Base-by-base conservation (phyloP, 2,329 filamentous ascomycete genomes). In the Cytospora mali region DNA sequence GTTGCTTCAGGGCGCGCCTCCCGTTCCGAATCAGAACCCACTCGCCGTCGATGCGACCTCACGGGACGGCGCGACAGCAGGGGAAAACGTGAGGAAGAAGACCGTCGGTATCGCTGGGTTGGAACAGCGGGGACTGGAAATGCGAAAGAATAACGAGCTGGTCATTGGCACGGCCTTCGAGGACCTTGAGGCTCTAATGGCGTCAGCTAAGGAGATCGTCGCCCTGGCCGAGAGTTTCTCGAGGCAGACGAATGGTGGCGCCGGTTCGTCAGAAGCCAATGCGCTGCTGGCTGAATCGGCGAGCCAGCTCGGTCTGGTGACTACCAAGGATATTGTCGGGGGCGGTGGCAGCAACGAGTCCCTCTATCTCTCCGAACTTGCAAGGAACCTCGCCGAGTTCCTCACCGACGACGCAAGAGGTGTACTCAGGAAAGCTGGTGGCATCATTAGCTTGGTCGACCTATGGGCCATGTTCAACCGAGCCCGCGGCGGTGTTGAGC, bases 391-490 rank as follows among this genome's bases (percentile, higher is more conserved):
- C 5, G 93, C 93, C 9, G 93, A 97, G 74, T 97, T 94, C 70
- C 79, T 97, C 13, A 94, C 92, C 0, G 93, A 97, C 73, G 93
- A 97, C 73, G 82, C 88, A 3, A 84, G 90, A 60, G 91, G 91
- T 0, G 84, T 97, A 1, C 79, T 97, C 25, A 87, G 87, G 62
- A 88, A 86, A 66, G 90, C 93, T 54, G 93, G 93, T 6, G 93
- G 93, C 1, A 95, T 96, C 69, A 91, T 97, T 57, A 94, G 87
- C 42, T 81, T 97, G 1, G 92, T 97, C 14, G 93, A 97, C 72
- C 81, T 97, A 0, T 97, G 93, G 93, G 92, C 93, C 29, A 87
- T 96, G 67, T 98, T 98, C 80, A 99, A 99, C 75, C 87, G 94
- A 35, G 92, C 91, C 31, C 86, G 94, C 59, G 94, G 94, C 57